phyloP scores from a whole-genome alignment of 73 alveolate species.

The Blepharisma stoltei region DNA sequence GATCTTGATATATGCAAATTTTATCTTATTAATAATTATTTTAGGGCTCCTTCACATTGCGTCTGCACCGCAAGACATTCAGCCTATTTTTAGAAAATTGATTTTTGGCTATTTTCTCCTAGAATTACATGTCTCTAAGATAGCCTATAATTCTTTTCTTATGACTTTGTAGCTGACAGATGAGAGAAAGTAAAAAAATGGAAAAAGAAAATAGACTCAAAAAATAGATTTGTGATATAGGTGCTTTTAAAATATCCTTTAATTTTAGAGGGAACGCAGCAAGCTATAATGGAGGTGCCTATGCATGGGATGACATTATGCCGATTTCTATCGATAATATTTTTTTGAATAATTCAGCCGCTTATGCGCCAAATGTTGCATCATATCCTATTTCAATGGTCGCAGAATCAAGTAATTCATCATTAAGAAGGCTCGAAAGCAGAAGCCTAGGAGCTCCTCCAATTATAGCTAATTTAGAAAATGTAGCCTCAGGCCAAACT shows the following conservation, averaged over 20 bases:
- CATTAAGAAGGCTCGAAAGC: not conserved
- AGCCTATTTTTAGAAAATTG: too few relatives aligned
- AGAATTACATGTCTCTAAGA: too few relatives aligned
- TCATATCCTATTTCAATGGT: not conserved
- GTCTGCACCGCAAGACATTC: too few relatives aligned
- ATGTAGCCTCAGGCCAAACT: slow-evolving; percentile 5
- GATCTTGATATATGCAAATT: not conserved
- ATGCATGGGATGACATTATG: too few relatives aligned
- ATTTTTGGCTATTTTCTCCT: too few relatives aligned
- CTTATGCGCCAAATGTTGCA: slow-evolving; percentile 11
- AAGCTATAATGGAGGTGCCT: too few relatives aligned
- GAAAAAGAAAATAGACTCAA: not conserved
- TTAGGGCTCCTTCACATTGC: too few relatives aligned
- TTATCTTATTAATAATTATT: not conserved
- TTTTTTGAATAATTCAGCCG: not conserved
- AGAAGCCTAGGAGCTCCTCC: not conserved
- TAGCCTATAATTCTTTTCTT: too few relatives aligned
- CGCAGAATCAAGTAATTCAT: too few relatives aligned
- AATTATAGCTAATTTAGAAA: not conserved
- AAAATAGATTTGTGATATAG: not conserved
- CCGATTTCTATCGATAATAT: too few relatives aligned
- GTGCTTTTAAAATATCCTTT: not conserved
- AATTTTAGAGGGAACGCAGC: not conserved
- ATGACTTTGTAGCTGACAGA: too few relatives aligned
- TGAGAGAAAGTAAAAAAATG: not conserved